Evolutionary conservation across 768 basidiomycete genomes (phyloP).

Genomic region (Gymnopilus dilepis): DNA sequence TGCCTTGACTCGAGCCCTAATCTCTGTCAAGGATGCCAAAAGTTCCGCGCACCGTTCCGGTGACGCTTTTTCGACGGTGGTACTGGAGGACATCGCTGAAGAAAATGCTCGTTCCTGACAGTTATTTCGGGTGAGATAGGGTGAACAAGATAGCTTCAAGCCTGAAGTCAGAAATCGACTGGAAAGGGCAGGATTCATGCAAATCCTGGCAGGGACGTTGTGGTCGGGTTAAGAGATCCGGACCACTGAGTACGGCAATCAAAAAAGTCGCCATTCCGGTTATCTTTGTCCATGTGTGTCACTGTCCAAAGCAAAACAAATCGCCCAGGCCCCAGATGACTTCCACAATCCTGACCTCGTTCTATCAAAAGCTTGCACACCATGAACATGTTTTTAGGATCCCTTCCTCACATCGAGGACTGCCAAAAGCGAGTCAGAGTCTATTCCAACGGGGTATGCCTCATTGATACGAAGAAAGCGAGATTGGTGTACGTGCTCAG

Average conservation of each 20-base stretch:
- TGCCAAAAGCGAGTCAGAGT: constrained; percentile 57
- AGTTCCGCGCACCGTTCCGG: constrained; percentile 59
- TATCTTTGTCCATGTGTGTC: background rate
- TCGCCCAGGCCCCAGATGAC: background rate
- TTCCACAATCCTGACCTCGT: background rate
- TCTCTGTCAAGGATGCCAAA: constrained; percentile 54
- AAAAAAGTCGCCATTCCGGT: background rate
- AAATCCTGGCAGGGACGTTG: background rate
- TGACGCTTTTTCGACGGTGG: constrained; percentile 26
- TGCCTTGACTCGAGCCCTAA: constrained; percentile 52
- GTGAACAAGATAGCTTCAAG: background rate
- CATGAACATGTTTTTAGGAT: constrained; percentile 39
- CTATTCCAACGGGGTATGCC: constrained; percentile 52
- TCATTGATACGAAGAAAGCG: constrained; percentile 61
- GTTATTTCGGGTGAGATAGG: background rate
- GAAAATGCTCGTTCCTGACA: background rate
- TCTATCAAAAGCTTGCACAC: background rate
- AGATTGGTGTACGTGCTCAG: constrained; percentile 59
- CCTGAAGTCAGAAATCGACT: background rate
- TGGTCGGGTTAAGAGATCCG: background rate
- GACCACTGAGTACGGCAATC: background rate
- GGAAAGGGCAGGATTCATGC: constrained; percentile 9
- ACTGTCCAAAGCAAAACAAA: background rate
- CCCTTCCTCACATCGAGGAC: constrained; percentile 51
- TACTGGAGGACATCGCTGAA: constrained; percentile 21